Evolutionary conservation across 208 protist species (phyloP).

Genomic region (Trypanosoma melophagium): DNA sequence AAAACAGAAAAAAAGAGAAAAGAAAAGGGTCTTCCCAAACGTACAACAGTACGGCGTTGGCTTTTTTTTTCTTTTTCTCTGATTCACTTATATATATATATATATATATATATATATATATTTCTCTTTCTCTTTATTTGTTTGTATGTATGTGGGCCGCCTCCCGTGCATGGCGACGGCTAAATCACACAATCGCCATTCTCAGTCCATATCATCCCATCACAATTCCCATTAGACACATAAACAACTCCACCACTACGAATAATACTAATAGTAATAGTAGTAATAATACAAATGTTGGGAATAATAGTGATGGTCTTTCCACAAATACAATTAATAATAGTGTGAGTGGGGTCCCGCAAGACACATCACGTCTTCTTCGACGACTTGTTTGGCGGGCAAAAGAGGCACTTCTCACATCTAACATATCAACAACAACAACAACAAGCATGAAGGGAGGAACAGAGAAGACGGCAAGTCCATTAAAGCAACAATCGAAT

Average conservation of each 20-base stretch:
- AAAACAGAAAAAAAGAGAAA: too few relatives aligned
- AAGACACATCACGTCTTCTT: slow-evolving; percentile 8
- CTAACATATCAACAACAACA: neutral
- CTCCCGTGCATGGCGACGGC: neutral
- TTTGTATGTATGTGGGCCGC: neutral
- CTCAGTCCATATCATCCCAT: neutral
- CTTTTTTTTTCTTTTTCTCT: too few relatives aligned
- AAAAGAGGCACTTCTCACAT: slow-evolving; percentile 20
- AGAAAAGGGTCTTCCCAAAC: too few relatives aligned
- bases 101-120: too few relatives aligned
- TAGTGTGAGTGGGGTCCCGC: too few relatives aligned
- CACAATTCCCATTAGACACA: too few relatives aligned
- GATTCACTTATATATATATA: too few relatives aligned
- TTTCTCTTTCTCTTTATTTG: neutral
- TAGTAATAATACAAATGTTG: neutral
- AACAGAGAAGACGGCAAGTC: neutral
- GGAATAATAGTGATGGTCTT: neutral
- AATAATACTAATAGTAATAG: neutral
- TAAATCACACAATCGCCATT: neutral
- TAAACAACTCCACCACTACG: neutral
- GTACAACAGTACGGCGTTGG: too few relatives aligned
- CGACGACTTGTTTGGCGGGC: slow-evolving; percentile 19
- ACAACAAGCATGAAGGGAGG: neutral
- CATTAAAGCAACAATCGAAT: neutral
- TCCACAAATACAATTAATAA: too few relatives aligned